Evolutionary conservation across 805 yeast genomes (phyloP), one percentile per base, ranked within the genome.

Genomic region (Candida vaughaniae): DNA sequence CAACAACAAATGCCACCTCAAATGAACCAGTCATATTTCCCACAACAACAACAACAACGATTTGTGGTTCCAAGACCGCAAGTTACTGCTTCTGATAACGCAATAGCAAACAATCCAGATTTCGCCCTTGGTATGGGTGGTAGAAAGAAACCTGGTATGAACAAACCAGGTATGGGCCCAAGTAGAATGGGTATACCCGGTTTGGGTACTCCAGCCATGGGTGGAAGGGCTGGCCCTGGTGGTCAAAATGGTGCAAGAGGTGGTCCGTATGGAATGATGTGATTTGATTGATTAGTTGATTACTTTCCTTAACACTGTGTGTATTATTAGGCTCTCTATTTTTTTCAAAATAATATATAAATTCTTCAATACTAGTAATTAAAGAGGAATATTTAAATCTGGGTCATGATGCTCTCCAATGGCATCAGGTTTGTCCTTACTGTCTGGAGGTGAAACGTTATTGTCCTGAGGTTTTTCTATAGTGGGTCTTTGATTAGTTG

Each of bases 91-190:
- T 60, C 71, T 1, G 72, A 68, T 36, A 60, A 51, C 40, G 67
- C 58, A 3, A 57, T 68, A 45, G 59, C 54, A 31, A 55, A 49
- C 33, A 67, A 68, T 42, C 74, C 74, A 0, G 73, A 68, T 47
- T 64, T 66, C 38, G 49, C 64, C 8, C 25, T 64, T 31, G 67
- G 64, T 12, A 42, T 42, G 32, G 39, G 36, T 4, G 35, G 36
- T 23, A 37, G 33, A 31, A 44, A 42, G 35, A 37, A 37, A 15
- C 40, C 42, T 6, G 41, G 41, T 5, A 38, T 42, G 32, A 35
- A 30, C 19, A 35, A 30, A 20, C 39, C 39, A 4, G 23, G 16
- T 14, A 23, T 35, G 31, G 39, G 39, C 7, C 32, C 40, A 9
- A 31, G 40, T 14, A 31, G 40, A 26, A 35, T 35, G 39, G 39